Conservation (phyloP, 1,284 basidiomycete species). For the Pascua guehoae region DNA sequence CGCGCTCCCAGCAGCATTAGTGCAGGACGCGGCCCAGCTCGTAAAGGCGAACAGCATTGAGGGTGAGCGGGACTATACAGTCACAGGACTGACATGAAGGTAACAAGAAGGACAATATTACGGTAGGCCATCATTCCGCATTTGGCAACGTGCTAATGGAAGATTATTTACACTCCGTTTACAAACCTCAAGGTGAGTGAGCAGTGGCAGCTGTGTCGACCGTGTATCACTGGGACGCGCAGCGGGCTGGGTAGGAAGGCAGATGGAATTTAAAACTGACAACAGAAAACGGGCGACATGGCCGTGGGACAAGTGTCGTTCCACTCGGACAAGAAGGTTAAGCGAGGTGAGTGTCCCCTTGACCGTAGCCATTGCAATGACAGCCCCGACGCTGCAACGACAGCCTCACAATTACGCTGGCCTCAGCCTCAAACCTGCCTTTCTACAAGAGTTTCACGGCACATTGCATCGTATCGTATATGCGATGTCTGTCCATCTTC, state of each 20-base stretch:
- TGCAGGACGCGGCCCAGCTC: conserved; percentile 85
- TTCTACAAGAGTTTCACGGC: too few species aligned
- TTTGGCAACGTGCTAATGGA: not conserved
- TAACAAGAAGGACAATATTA: conserved; percentile 92
- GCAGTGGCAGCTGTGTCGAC: too few species aligned
- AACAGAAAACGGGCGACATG: conserved; percentile 94
- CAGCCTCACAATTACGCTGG: too few species aligned
- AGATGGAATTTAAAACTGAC: not conserved
- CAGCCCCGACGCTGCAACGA: too few species aligned
- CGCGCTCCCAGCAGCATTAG: conserved; percentile 69
- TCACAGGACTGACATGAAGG: conserved; percentile 54
- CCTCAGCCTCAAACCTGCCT: too few species aligned
- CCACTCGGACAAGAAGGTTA: conserved; percentile 81
- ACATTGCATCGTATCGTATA: too few species aligned
- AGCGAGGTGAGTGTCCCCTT: conserved; percentile 58
- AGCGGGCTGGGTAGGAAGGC: too few species aligned
- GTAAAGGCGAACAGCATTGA: conserved; percentile 98
- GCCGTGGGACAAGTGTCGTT: conserved; percentile 93
- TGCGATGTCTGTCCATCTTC: too few species aligned
- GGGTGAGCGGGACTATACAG: conserved; percentile 55
- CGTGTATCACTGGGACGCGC: too few species aligned
- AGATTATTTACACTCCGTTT: conserved; percentile 87
- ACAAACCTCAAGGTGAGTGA: conserved; percentile 74
- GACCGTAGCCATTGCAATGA: not conserved
- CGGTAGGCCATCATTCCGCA: conserved; percentile 38